Evolutionary conservation across 1,284 basidiomycete genomes (phyloP), one percentile per base, ranked within the genome.

Genomic region (Schizophyllum commune): DNA sequence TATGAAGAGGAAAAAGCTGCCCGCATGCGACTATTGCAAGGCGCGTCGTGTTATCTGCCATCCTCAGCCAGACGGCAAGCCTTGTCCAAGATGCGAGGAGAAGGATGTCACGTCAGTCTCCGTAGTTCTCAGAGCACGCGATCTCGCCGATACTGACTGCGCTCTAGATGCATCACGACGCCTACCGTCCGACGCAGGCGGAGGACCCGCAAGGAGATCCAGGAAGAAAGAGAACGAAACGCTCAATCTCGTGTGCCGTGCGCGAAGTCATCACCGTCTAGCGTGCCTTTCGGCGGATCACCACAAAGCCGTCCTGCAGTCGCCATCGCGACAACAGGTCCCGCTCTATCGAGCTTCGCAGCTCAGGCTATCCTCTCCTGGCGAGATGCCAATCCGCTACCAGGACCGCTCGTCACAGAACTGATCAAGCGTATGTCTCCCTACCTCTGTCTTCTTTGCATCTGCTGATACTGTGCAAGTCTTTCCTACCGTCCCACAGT

Each of bases 11-110:
- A 47, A 47, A 17, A 47, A 47, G 17, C 39, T 17, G 39, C 39
- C 58, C 13, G 58, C 58, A 13, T 58, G 58, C 58, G 58, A 58
- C 27, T 58, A 47, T 4, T 58, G 58, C 33, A 58, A 53, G 34
- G 51, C 51, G 22, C 51, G 52, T 47, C 58, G 58, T 1, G 58
- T 58, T 15, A 20, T 19, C 52, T 58, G 58, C 51, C 27, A 58
- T 22, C n/a, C 47, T 13, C 58, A 58, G 27, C 22, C 47, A 27
- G 47, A 58, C 27, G 58, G 58, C 21, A 34, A 53, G 20, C 58
- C 58, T 27, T 58, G 58, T 52, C 58, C 58, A 7, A 13, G 58
- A 19, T 58, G 58, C 32, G 58, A 22, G 1, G 58, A 58, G 58
- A 58, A 58, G 51, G 47, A 58, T 7, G 52, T 58, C 8, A 13